Evolutionary conservation across 2,329 filamentous ascomycete species (phyloP), one percentile per base, ranked within the genome.

Genomic region (Rhinocladiella similis): DNA sequence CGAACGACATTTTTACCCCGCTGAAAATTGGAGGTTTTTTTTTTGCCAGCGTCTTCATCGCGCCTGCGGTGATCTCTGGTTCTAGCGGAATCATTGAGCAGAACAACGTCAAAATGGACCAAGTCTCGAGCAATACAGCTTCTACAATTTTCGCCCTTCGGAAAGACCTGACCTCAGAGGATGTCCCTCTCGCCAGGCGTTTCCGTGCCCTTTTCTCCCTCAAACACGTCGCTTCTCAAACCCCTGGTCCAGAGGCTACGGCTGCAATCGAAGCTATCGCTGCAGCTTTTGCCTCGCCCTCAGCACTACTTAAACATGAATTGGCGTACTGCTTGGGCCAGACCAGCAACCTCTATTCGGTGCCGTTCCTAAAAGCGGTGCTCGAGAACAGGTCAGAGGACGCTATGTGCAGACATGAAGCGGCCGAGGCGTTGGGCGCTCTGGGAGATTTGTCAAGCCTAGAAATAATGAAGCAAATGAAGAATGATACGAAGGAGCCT

Each of bases 141-240:
- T 66, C 68, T 51, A 76, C 76, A 6, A 70, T 81, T 58, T 60
- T 70, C 42, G 68, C 71, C 33, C 73, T 79, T 36, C 87, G 91
- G 69, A 82, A 88, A 68, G 89, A 87, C 57, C 85, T 99, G 58
- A 87, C 83, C 67, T 88, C 89, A 47, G 94, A 97, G 77, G 76
- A 82, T 13, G 88, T 89, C 60, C 86, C 92, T 45, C 88, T 99
- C 53, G 88, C 92, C 38, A 82, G 90, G 62, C 91, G 94, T 62
- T 99, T 97, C 77, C 91, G 94, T 67, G 93, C 94, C 42, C 89
- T 99, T 66, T 99, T 99, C 79, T 97, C 93, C 16, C 86, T 99
- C 59, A 99, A 99, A 78, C 90, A 97, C 72, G 79, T 97, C 59
- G 93, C 94, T 47, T 86, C 83, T 56, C 83, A 86, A 63, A 73